Evolutionary conservation across 768 basidiomycete genomes (phyloP).

Genomic region (Infundibulicybe gibba): DNA sequence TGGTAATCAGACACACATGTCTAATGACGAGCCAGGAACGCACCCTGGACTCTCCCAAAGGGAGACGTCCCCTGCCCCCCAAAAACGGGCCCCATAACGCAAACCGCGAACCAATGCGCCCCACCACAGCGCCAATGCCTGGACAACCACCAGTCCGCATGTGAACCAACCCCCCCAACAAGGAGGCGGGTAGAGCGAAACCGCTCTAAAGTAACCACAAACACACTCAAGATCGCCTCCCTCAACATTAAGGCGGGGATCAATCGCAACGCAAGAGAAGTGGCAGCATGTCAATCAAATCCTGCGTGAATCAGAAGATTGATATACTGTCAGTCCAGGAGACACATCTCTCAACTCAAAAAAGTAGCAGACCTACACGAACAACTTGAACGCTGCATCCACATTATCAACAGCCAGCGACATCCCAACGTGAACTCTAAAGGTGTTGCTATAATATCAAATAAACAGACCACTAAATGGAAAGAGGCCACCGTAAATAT

Average conservation of each 20-base stretch:
- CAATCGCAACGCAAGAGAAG: constrained; percentile 9
- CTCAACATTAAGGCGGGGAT: constrained; percentile 19
- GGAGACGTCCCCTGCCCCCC: not conserved
- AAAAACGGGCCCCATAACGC: not conserved
- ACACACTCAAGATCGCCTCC: constrained; percentile 10
- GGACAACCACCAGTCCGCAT: too few relatives aligned
- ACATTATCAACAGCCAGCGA: constrained; percentile 15
- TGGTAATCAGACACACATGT: too few relatives aligned
- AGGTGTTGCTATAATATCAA: constrained; percentile 30
- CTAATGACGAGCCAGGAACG: too few relatives aligned
- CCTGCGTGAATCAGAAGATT: constrained; percentile 18
- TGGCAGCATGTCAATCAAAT: constrained; percentile 22
- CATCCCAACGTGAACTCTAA: constrained; percentile 10
- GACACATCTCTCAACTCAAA: constrained; percentile 21
- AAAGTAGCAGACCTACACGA: constrained; percentile 1
- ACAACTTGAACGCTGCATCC: constrained; percentile 5
- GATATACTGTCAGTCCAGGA: constrained; percentile 26
- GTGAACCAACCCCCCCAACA: too few relatives aligned
- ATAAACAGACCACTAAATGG: constrained; percentile 19
- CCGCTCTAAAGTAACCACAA: not conserved
- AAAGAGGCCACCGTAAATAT: constrained; percentile 2
- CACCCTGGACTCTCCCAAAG: too few relatives aligned
- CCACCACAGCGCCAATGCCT: too few relatives aligned
- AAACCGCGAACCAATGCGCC: not conserved
- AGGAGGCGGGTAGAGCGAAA: not conserved